These are phyloP conservation scores for Exophiala bonariae DNA, from an alignment of 2,329 filamentous ascomycete species.

Conservation along the genomic window DNA sequence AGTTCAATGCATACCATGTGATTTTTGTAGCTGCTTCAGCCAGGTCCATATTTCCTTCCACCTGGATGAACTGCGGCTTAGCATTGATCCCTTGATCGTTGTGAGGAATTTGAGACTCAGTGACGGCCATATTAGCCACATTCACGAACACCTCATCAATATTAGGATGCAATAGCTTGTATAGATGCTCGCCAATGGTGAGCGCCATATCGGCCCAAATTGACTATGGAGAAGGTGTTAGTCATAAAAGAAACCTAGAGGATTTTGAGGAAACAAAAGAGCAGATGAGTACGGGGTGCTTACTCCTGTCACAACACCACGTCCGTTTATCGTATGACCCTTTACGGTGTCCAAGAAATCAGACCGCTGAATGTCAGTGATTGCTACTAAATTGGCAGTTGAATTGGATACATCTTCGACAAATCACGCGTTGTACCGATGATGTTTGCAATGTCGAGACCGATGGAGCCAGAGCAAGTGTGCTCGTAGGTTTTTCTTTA, in stretches of 20 bases:
- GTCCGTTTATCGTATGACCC: slow-evolving; percentile 47
- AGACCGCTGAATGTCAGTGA: slow-evolving; percentile 42
- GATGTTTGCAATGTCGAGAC: slow-evolving; percentile 8
- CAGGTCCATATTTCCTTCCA: slow-evolving; percentile 54
- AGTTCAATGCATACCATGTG: slow-evolving; percentile 30
- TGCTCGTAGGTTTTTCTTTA: neutral
- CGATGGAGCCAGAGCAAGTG: neutral
- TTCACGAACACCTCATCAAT: slow-evolving; percentile 34
- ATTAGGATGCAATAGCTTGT: slow-evolving; percentile 15
- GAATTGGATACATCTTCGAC: slow-evolving; percentile 33
- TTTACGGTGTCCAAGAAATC: slow-evolving; percentile 39
- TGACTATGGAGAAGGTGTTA: slow-evolving; percentile 18
- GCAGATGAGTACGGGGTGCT: slow-evolving; percentile 29
- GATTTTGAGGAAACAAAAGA: no score
- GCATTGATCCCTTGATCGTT: slow-evolving; percentile 41
- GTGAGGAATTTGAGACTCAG: slow-evolving; percentile 59
- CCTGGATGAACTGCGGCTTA: slow-evolving; percentile 50
- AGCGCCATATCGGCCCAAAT: slow-evolving; percentile 32
- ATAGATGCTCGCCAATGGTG: slow-evolving; percentile 30
- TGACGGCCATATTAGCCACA: slow-evolving; percentile 41
- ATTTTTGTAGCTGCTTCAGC: slow-evolving; percentile 47
- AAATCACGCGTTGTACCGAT: slow-evolving; percentile 34
- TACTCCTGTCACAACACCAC: slow-evolving; percentile 47
- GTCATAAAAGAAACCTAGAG: neutral
- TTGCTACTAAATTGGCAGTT: slow-evolving; percentile 33